These are phyloP conservation scores for Ceriops zippeliana DNA, from an alignment of 345 rosid species.

Conservation along the genomic window DNA sequence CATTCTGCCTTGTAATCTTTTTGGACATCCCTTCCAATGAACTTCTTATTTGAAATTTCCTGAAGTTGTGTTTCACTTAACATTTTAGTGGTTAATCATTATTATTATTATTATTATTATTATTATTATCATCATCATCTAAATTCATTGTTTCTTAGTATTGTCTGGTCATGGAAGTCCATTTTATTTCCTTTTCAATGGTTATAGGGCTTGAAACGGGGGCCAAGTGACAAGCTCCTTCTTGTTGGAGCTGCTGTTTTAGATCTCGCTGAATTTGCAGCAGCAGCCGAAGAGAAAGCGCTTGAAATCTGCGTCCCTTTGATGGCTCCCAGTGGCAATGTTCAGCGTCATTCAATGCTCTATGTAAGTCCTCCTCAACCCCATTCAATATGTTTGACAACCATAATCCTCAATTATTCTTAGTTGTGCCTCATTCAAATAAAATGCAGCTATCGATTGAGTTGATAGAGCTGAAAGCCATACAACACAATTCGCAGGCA, in stretches of 20 bases:
- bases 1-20: no score
- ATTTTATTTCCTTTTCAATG: background rate
- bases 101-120: no score
- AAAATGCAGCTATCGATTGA: constrained; percentile 43
- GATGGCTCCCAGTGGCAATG: constrained; percentile 25
- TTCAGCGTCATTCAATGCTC: constrained; percentile 49
- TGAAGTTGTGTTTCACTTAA: no score
- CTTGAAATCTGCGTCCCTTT: constrained; percentile 56
- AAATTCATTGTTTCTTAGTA: no score
- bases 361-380: constrained; percentile 8
- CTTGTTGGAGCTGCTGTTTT: constrained; percentile 49
- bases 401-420: background rate
- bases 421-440: background rate
- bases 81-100: no score
- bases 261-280: constrained; percentile 67
- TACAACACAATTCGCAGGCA: constrained; percentile 27
- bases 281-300: constrained; percentile 43
- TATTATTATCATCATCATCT: no score
- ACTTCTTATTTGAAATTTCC: background rate
- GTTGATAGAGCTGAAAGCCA: constrained; percentile 26
- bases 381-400: background rate
- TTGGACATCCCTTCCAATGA: no score
- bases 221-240: constrained; percentile 45
- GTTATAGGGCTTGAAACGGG: constrained; percentile 44
- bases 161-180: no score